Percentiles rank a stretch among this genome's conserved stretches.
These are phyloP conservation scores for Pleurotus djamor DNA, from an alignment of 768 basidiomycete genomes.

Conservation along the genomic window DNA sequence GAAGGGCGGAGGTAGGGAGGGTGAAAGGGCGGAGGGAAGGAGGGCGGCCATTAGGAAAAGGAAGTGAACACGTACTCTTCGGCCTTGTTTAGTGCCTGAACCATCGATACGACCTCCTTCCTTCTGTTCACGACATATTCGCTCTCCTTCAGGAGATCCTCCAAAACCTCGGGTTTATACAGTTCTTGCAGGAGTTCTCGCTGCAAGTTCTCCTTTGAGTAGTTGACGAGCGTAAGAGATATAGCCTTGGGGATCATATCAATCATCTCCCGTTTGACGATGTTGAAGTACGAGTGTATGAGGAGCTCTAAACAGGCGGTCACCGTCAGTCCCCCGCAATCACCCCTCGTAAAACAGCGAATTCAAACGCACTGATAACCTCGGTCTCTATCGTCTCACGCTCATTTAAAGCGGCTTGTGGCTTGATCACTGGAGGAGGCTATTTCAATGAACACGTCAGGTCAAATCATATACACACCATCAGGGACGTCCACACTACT, in stretches of 20 bases:
- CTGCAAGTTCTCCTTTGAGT: constrained; percentile 94
- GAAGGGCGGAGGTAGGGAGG: background rate
- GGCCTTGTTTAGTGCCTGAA: constrained; percentile 92
- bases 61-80: constrained; percentile 69
- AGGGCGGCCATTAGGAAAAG: background rate
- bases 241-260: constrained; percentile 99
- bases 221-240: constrained; percentile 85
- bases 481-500: background rate
- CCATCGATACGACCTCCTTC: constrained; percentile 94
- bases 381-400: constrained; percentile 98
- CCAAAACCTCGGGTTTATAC: constrained; percentile 95
- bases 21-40: too few relatives aligned
- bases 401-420: constrained; percentile 88
- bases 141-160: constrained; percentile 93
- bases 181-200: constrained; percentile 92
- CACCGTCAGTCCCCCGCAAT: background rate
- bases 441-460: background rate
- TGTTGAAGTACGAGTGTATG: constrained; percentile 96
- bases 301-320: constrained; percentile 68
- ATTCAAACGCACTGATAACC: constrained; percentile 83
- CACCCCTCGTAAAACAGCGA: background rate
- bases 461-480: background rate
- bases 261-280: constrained; percentile 99
- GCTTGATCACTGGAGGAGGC: constrained; percentile 85
- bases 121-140: constrained; percentile 86